Evolutionary conservation across 2,329 filamentous ascomycete genomes (phyloP).

Genomic region (Paraconiothyrium brasiliense): DNA sequence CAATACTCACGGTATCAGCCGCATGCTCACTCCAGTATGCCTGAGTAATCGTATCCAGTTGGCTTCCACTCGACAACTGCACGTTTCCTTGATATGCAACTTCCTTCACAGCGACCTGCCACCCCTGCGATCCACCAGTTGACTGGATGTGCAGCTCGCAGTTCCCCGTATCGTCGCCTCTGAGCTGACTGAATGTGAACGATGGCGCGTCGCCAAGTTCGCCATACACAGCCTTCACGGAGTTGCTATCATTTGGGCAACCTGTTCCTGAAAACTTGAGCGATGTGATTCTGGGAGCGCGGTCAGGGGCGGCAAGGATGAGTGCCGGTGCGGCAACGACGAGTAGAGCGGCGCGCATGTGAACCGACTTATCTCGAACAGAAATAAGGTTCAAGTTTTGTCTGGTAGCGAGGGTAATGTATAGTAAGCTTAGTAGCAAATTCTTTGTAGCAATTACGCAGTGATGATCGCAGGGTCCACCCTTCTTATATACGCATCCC

Average conservation of each 20-base stretch:
- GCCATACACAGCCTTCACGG: constrained; percentile 27
- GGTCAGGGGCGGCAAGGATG: constrained; percentile 30
- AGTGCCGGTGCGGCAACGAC: constrained; percentile 27
- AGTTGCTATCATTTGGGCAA: constrained; percentile 38
- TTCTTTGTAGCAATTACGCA: constrained; percentile 16
- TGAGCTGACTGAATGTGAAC: constrained; percentile 37
- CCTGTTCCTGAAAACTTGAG: constrained; percentile 39
- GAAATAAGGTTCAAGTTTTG: background rate
- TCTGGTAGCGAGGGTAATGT: constrained; percentile 2
- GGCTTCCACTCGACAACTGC: constrained; percentile 31
- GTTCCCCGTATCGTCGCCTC: constrained; percentile 36
- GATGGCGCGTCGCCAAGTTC: constrained; percentile 33
- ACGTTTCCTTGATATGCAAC: constrained; percentile 37
- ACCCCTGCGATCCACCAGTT: constrained; percentile 33
- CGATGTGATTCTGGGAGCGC: constrained; percentile 34
- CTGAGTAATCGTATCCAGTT: constrained; percentile 36
- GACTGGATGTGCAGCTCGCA: constrained; percentile 44
- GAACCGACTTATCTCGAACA: background rate
- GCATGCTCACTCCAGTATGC: constrained; percentile 44
- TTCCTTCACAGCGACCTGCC: constrained; percentile 41
- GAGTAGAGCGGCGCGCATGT: constrained; percentile 20
- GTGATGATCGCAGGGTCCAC: constrained; percentile 19
- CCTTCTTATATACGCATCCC: constrained; percentile 16
- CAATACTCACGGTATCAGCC: constrained; percentile 36
- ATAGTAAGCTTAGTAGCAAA: constrained; percentile 5